A percentile compares a stretch with the other conserved stretches of the same genome.
Evolutionary conservation across 306 rosid species (phyloP).

Genomic region (Medicago arabica): DNA sequence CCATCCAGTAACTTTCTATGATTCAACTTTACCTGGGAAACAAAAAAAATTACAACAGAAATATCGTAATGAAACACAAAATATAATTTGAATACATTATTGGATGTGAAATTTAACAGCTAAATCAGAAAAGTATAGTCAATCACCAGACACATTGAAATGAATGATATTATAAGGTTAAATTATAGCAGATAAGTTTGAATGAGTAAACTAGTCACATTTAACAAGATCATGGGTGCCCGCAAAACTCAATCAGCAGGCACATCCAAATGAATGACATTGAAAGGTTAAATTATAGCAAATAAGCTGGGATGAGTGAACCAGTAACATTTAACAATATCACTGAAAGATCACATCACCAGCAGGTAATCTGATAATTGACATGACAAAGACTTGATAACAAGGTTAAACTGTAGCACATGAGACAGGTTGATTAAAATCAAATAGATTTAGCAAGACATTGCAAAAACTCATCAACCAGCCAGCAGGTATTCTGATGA

Average conservation of each 20-base stretch:
- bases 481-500: too few species aligned
- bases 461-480: too few species aligned
- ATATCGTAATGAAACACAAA: background rate
- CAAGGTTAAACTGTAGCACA: too few species aligned
- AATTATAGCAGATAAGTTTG: constrained; percentile 11
- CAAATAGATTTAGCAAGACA: too few species aligned
- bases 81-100: constrained; percentile 10
- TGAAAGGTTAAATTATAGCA: constrained; percentile 18
- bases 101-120: background rate
- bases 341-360: background rate
- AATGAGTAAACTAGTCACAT: constrained; percentile 5
- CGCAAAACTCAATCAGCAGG: background rate
- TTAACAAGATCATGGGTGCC: background rate
- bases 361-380: background rate
- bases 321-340: background rate
- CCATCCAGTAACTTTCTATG: constrained; percentile 90
- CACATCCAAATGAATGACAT: constrained; percentile 18
- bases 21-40: constrained; percentile 81
- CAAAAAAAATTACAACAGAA: constrained; percentile 24
- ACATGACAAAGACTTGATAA: background rate
- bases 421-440: too few species aligned
- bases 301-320: constrained; percentile 15
- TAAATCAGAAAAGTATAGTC: background rate
- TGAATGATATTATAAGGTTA: constrained; percentile 16
- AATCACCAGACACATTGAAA: constrained; percentile 33